These are phyloP conservation scores for Colletotrichum chrysophilum DNA, from an alignment of 2,329 filamentous ascomycete genomes.

Conservation along the genomic window DNA sequence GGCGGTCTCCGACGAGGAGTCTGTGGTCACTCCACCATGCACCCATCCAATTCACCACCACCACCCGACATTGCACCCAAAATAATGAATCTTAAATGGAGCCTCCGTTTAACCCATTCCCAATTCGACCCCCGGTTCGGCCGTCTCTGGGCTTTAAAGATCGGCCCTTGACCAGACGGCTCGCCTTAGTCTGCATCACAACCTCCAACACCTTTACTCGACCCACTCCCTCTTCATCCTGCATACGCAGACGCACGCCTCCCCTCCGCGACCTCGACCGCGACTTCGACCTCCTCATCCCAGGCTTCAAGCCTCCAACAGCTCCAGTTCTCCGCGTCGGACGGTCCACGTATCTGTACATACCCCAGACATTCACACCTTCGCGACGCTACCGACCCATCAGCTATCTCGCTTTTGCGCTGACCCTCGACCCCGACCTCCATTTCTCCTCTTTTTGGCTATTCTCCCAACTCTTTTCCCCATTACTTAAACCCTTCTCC, in stretches of 20 bases:
- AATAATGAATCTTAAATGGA: conserved; percentile 9
- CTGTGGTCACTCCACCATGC: conserved; percentile 15
- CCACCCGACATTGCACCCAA: conserved; percentile 8
- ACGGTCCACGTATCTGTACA: conserved; percentile 10
- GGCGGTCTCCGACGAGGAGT: not conserved
- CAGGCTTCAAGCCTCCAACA: not conserved
- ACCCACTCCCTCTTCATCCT: conserved; percentile 18
- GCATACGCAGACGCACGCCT: not conserved
- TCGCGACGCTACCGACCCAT: conserved; percentile 7
- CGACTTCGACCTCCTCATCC: not conserved
- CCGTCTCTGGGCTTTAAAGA: conserved; percentile 12
- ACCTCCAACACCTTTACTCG: conserved; percentile 2
- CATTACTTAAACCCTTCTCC: conserved; percentile 17
- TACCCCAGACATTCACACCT: conserved; percentile 15
- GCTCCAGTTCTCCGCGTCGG: conserved; percentile 18
- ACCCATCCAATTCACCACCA: conserved; percentile 8
- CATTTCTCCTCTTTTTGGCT: conserved; percentile 3
- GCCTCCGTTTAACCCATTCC: conserved; percentile 5
- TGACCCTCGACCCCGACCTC: conserved; percentile 11
- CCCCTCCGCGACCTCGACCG: not conserved
- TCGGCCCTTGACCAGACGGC: conserved; percentile 14
- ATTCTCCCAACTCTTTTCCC: conserved; percentile 2
- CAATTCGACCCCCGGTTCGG: conserved; percentile 3
- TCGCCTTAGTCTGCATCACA: not conserved
- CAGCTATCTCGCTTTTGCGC: conserved; percentile 6